These are phyloP conservation scores for Alternaria burnsii DNA, from an alignment of 2,329 filamentous ascomycete species.

Conservation along the genomic window DNA sequence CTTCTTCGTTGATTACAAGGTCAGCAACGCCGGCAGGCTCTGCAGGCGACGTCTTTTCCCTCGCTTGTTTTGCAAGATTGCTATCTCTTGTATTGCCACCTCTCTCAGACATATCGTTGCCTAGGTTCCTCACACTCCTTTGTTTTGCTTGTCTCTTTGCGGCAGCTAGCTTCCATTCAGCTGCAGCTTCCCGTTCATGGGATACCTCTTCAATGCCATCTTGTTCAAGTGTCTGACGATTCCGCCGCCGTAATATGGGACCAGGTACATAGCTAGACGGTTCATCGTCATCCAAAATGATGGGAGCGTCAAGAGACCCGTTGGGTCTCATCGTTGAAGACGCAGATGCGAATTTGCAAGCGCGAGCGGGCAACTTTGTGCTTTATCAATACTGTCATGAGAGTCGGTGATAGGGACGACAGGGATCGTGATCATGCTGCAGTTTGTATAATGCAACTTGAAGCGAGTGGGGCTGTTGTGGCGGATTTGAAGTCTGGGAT, in stretches of 20 bases:
- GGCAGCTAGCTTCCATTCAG: slow-evolving; percentile 11
- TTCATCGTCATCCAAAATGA: slow-evolving; percentile 6
- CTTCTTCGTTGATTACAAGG: slow-evolving; percentile 8
- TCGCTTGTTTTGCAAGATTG: not conserved
- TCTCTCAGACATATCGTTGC: not conserved
- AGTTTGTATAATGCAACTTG: not conserved
- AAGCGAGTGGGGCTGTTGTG: not conserved
- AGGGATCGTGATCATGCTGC: not conserved
- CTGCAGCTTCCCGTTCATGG: slow-evolving; percentile 4
- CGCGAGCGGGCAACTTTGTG: not conserved
- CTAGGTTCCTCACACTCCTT: not conserved
- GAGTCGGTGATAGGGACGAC: not conserved
- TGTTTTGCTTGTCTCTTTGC: slow-evolving; percentile 1
- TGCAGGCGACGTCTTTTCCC: slow-evolving; percentile 1
- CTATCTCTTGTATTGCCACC: not conserved
- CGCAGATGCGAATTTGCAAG: not conserved
- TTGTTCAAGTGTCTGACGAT: slow-evolving; percentile 10
- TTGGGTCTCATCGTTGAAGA: slow-evolving; percentile 8
- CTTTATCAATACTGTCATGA: slow-evolving; percentile 2
- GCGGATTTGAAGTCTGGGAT: not conserved
- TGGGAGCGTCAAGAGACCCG: slow-evolving; percentile 12
- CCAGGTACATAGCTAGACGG: not conserved
- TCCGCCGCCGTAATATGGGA: not conserved
- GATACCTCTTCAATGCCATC: slow-evolving; percentile 13
- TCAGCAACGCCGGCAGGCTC: slow-evolving; percentile 7